Evolutionary conservation across 169 alveolate genomes (phyloP).

Genomic region (Plasmodium chabaudi): DNA sequence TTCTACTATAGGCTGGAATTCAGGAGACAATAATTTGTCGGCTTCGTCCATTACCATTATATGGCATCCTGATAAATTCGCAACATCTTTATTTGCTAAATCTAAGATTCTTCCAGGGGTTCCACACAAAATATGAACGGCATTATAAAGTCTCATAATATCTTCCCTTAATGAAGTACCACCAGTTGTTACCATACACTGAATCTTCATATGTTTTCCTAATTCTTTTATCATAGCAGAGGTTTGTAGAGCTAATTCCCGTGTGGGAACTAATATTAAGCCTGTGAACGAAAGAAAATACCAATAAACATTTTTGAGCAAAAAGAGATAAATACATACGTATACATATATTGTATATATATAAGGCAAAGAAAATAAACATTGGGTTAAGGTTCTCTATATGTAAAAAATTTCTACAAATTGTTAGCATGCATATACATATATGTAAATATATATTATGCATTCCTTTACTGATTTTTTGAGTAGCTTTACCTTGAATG

Average conservation of each 20-base stretch:
- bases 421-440: too few relatives aligned
- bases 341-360: background rate
- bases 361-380: too few relatives aligned
- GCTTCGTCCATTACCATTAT: slow-evolving; percentile 98
- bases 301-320: slow-evolving; percentile 21
- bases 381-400: too few relatives aligned
- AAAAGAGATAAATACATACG: slow-evolving; percentile 19
- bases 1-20: slow-evolving; percentile 97
- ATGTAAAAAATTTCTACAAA: too few relatives aligned
- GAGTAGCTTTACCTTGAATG: slow-evolving; percentile 79
- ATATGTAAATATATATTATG: too few relatives aligned
- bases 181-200: slow-evolving; percentile 99
- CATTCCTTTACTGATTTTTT: too few relatives aligned
- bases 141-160: slow-evolving; percentile 94
- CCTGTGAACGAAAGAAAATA: slow-evolving; percentile 81
- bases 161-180: slow-evolving; percentile 98
- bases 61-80: slow-evolving; percentile 92
- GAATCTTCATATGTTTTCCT: slow-evolving; percentile 97
- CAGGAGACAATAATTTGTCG: slow-evolving; percentile 98
- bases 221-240: slow-evolving; percentile 96
- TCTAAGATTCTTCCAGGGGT: slow-evolving; percentile 99
- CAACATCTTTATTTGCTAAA: slow-evolving; percentile 95
- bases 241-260: slow-evolving; percentile 97
- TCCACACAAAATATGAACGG: slow-evolving; percentile 98
- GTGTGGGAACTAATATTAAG: slow-evolving; percentile 96